phyloP scores from a whole-genome alignment of 2,329 filamentous ascomycete species.

The Juglanconis sp. region DNA sequence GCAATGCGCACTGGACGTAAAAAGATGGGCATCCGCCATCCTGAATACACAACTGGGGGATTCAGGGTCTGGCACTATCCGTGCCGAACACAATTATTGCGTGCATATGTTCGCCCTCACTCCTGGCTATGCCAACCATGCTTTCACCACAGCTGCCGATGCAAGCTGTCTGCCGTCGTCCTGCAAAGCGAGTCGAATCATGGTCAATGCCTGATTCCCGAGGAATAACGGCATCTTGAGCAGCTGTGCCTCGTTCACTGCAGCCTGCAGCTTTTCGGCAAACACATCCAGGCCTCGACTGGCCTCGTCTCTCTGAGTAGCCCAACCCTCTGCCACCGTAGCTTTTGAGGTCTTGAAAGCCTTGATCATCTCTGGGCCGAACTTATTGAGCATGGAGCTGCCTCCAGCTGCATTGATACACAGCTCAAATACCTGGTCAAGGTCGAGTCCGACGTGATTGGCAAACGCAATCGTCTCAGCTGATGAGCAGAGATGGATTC shows the following conservation, averaged over 20 bases:
- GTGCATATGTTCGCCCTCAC: neutral
- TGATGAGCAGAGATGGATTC: constrained; percentile 41
- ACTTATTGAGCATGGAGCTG: constrained; percentile 34
- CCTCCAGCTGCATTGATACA: constrained; percentile 45
- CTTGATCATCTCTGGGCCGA: constrained; percentile 37
- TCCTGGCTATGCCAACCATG: constrained; percentile 7
- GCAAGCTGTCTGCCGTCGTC: neutral
- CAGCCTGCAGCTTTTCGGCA: constrained; percentile 32
- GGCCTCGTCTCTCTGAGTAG: neutral
- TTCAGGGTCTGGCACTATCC: too few relatives aligned
- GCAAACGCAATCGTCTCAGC: constrained; percentile 43
- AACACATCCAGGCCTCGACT: constrained; percentile 26
- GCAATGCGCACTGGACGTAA: too few relatives aligned
- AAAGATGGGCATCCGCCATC: neutral
- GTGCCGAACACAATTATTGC: too few relatives aligned
- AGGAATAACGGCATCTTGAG: constrained; percentile 40
- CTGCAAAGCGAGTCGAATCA: constrained; percentile 25
- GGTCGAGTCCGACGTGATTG: constrained; percentile 37
- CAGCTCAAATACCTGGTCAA: constrained; percentile 43
- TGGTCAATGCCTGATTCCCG: constrained; percentile 36
- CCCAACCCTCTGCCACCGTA: constrained; percentile 22
- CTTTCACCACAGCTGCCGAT: constrained; percentile 10
- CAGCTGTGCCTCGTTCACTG: constrained; percentile 40
- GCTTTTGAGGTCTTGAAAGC: constrained; percentile 28
- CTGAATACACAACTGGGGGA: too few relatives aligned